Conservation (phyloP, 805 yeast species). For the Saccharomycopsis sp. region DNA sequence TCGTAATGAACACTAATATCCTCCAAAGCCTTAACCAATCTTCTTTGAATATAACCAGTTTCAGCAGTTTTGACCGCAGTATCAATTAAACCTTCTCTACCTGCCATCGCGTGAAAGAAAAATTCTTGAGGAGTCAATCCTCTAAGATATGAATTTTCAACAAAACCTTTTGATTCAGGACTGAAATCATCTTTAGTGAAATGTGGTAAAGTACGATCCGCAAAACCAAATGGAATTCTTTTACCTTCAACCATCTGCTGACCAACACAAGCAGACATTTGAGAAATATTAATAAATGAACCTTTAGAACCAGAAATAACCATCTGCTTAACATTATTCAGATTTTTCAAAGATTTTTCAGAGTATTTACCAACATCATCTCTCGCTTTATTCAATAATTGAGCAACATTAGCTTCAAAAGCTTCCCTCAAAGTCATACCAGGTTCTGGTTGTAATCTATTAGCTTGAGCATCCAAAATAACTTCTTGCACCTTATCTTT, state of each 20-base stretch:
- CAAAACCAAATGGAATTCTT: conserved; percentile 96
- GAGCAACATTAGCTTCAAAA: conserved; percentile 93
- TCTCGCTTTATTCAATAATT: conserved; percentile 95
- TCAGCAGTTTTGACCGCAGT: conserved; percentile 99
- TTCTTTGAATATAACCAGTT: conserved; percentile 97
- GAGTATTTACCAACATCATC: conserved; percentile 99
- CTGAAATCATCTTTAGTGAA: conserved; percentile 98
- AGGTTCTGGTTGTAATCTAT: conserved; percentile 86
- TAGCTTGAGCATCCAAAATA: conserved; percentile 85
- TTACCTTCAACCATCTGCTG: conserved; percentile 99
- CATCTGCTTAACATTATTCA: conserved; percentile 97
- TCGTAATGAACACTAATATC: conserved; percentile 98
- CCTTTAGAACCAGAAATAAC: conserved; percentile 99
- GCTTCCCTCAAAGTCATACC: conserved; percentile 99
- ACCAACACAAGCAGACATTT: conserved; percentile 99
- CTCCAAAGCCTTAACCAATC: conserved; percentile 92
- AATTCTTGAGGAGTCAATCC: conserved; percentile 98
- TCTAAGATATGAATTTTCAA: conserved; percentile 92
- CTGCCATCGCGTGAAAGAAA: conserved; percentile 99
- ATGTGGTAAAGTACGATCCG: conserved; percentile 95
- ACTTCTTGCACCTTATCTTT: conserved; percentile 92
- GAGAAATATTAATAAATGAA: conserved; percentile 96
- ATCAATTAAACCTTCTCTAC: conserved; percentile 99
- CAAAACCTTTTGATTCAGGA: conserved; percentile 97
- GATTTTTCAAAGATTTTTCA: conserved; percentile 88